Percentiles rank a stretch among this genome's conserved stretches.
Evolutionary conservation across 169 alveolate genomes (phyloP).

Genomic region (Plasmodium billcollinsi): DNA sequence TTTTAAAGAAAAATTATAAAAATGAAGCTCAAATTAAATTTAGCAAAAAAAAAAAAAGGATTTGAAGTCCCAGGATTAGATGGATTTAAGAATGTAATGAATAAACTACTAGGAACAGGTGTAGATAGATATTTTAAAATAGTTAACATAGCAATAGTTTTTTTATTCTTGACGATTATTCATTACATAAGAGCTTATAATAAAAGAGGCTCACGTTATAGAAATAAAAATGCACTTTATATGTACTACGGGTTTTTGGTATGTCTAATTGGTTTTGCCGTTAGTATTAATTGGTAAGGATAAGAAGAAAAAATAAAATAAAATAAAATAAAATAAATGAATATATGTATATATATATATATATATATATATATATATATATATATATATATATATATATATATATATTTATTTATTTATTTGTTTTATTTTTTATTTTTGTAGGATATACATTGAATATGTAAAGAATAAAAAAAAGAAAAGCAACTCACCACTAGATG

Average conservation of each 20-base stretch:
- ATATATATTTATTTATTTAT: not conserved
- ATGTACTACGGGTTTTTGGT: constrained; percentile 69
- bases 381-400: not conserved
- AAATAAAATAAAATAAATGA: not conserved
- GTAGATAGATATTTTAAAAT: constrained; percentile 46
- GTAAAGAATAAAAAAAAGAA: constrained; percentile 20
- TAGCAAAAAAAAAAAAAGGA: constrained; percentile 43
- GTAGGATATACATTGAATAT: constrained; percentile 59
- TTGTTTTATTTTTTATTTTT: not conserved
- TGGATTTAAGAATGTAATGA: not conserved
- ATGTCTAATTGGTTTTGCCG: constrained; percentile 50
- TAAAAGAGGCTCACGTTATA: constrained; percentile 1
- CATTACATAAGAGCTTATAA: constrained; percentile 33
- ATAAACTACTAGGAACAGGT: constrained; percentile 38
- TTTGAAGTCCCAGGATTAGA: constrained; percentile 19
- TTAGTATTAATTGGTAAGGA: constrained; percentile 64
- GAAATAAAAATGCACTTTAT: constrained; percentile 8
- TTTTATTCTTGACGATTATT: constrained; percentile 30
- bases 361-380: not conserved
- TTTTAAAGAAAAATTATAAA: not conserved
- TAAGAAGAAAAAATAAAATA: not conserved
- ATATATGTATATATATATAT: not conserved
- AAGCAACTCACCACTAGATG: not conserved
- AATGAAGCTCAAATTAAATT: constrained; percentile 45
- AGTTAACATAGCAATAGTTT: constrained; percentile 17